phyloP scores from a whole-genome alignment of 495 filamentous ascomycete species.

The Penicillium manginii region DNA sequence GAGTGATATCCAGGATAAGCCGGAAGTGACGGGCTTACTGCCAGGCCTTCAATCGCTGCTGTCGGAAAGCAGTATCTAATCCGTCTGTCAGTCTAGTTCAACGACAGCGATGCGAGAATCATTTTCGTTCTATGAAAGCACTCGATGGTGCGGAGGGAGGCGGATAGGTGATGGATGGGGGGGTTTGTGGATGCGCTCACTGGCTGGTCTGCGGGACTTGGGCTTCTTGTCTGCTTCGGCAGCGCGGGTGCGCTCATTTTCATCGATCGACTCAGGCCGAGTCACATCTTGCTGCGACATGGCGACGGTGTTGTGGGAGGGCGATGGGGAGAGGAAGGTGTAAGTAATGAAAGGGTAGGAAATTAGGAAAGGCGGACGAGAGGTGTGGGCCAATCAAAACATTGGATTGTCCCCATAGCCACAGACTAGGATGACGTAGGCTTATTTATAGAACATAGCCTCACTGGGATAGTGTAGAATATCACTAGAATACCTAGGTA shows the following conservation, averaged over 20 bases:
- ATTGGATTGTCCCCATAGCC: too few species aligned
- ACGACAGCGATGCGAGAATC: neutral
- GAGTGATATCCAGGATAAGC: neutral
- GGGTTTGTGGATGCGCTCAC: slow-evolving; percentile 51
- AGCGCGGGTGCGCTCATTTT: slow-evolving; percentile 47
- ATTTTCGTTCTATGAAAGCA: neutral
- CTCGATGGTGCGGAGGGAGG: too few species aligned
- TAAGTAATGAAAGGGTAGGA: too few species aligned
- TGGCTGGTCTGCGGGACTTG: slow-evolving; percentile 84
- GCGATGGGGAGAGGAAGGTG: too few species aligned
- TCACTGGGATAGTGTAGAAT: too few species aligned
- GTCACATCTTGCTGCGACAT: slow-evolving; percentile 55
- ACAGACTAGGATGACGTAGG: too few species aligned
- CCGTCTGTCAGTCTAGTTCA: slow-evolving; percentile 7
- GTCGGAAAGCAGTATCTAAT: slow-evolving; percentile 86
- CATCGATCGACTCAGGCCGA: slow-evolving; percentile 52
- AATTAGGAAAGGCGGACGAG: too few species aligned
- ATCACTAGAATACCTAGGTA: too few species aligned
- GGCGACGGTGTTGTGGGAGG: slow-evolving; percentile 14
- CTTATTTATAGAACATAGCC: too few species aligned
- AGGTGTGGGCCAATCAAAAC: too few species aligned
- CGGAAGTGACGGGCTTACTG: slow-evolving; percentile 60
- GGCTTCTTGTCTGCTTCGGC: slow-evolving; percentile 68
- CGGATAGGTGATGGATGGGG: neutral
- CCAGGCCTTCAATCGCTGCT: slow-evolving; percentile 93